phyloP scores from a whole-genome alignment of 257 asterid genomes.

The Haberlea rhodopensis region DNA sequence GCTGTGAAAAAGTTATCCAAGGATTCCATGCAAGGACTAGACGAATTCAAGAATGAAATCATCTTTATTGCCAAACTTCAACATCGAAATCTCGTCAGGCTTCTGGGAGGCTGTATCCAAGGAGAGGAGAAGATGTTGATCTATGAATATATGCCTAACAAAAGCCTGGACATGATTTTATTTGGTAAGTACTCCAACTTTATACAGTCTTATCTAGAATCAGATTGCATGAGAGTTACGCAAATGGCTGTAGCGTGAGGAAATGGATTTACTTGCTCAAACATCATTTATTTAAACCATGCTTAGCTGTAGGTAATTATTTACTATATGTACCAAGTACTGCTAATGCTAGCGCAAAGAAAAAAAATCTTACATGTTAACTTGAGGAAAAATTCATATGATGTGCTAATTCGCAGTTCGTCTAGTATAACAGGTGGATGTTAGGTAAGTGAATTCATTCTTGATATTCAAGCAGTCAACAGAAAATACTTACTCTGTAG shows the following conservation, averaged over 20 bases:
- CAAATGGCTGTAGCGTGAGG: not conserved
- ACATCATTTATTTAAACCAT: not conserved
- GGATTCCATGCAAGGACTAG: slow-evolving; percentile 43
- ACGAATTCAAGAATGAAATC: slow-evolving; percentile 47
- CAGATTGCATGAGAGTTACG: not conserved
- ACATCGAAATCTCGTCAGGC: slow-evolving; percentile 51
- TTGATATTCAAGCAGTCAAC: not conserved
- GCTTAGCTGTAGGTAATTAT: not conserved
- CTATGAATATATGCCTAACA: slow-evolving; percentile 45
- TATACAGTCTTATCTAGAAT: not conserved
- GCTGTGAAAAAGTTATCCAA: slow-evolving; percentile 46
- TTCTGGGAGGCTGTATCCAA: slow-evolving; percentile 43
- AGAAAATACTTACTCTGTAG: not conserved
- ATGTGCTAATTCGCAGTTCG: not conserved
- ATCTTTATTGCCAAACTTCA: slow-evolving; percentile 44
- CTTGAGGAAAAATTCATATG: not conserved
- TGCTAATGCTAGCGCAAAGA: not conserved
- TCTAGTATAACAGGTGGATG: not conserved
- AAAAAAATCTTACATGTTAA: not conserved
- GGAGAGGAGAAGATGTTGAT: slow-evolving; percentile 39
- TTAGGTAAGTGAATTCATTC: not conserved
- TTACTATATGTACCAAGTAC: not conserved
- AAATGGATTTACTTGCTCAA: not conserved
- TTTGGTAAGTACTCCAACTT: slow-evolving; percentile 31
- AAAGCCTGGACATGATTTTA: slow-evolving; percentile 36